Evolutionary conservation across 495 filamentous ascomycete genomes (phyloP).

Genomic region (Hyaloscypha bicolor): DNA sequence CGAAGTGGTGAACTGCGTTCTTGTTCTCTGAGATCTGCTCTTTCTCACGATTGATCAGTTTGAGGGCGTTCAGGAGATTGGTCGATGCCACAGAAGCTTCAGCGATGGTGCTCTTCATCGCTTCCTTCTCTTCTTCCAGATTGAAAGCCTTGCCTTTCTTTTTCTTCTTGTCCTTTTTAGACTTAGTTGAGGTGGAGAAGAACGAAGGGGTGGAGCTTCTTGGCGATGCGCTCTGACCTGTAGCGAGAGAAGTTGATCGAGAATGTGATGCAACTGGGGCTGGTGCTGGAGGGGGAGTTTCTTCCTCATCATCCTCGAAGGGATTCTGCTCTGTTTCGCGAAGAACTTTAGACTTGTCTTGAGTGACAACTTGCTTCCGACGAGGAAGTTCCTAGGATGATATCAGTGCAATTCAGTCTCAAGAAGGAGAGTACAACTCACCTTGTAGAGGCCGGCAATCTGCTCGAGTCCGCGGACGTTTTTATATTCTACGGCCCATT

Average conservation of each 20-base stretch:
- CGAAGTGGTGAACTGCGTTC: constrained; percentile 75
- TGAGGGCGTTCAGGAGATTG: constrained; percentile 86
- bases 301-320: constrained; percentile 64
- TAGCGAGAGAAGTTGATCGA: constrained; percentile 28
- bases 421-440: constrained; percentile 22
- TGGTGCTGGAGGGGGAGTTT: constrained; percentile 29
- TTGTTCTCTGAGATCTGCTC: constrained; percentile 85
- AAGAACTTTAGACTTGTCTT: constrained; percentile 78
- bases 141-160: constrained; percentile 60
- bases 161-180: constrained; percentile 40
- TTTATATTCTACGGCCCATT: constrained; percentile 87
- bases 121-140: constrained; percentile 82
- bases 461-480: constrained; percentile 77
- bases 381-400: constrained; percentile 50
- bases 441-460: constrained; percentile 78
- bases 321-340: constrained; percentile 69
- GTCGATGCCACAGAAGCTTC: constrained; percentile 86
- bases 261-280: constrained; percentile 14
- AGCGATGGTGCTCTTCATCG: constrained; percentile 81
- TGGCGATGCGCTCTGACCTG: constrained; percentile 26
- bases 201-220: constrained; percentile 34
- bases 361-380: constrained; percentile 58
- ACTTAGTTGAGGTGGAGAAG: constrained; percentile 29
- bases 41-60: constrained; percentile 87
- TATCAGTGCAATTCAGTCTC: neutral